phyloP scores from a whole-genome alignment of 2,329 filamentous ascomycete genomes.

The Ophiosphaerella herpotricha region DNA sequence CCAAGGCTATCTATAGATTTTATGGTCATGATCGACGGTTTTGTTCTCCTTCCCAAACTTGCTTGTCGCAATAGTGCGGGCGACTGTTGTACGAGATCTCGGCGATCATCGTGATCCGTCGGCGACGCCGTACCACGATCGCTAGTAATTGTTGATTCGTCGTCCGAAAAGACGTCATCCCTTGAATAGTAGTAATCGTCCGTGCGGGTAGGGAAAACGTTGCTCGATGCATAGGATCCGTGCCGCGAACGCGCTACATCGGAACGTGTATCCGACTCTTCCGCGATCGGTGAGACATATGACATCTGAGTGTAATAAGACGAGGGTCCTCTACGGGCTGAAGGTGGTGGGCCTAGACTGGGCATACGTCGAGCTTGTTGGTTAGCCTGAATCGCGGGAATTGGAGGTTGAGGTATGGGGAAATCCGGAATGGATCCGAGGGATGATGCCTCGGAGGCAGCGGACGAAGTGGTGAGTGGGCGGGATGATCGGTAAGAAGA shows the following conservation, averaged over 20 bases:
- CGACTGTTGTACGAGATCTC: constrained; percentile 43
- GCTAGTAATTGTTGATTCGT: constrained; percentile 44
- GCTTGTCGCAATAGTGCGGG: constrained; percentile 49
- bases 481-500: constrained; percentile 34
- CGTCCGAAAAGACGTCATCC: constrained; percentile 42
- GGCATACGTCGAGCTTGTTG: constrained; percentile 46
- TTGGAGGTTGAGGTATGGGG: constrained; percentile 42
- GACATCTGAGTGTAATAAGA: constrained; percentile 56
- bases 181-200: constrained; percentile 48
- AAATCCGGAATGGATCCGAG: constrained; percentile 50
- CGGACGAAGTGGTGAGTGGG: constrained; percentile 46
- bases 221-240: constrained; percentile 55
- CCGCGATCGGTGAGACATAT: constrained; percentile 55
- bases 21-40: constrained; percentile 55
- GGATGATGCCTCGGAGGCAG: constrained; percentile 46
- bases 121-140: constrained; percentile 37
- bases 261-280: constrained; percentile 54
- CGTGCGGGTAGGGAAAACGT: constrained; percentile 51
- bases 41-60: constrained; percentile 54
- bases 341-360: constrained; percentile 55
- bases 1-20: constrained; percentile 48
- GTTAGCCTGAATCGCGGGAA: constrained; percentile 39
- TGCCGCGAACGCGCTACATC: constrained; percentile 48
- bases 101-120: constrained; percentile 41
- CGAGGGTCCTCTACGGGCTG: constrained; percentile 52